Evolutionary conservation across 257 asterid genomes (phyloP).

Genomic region (Penstemon barbatus): DNA sequence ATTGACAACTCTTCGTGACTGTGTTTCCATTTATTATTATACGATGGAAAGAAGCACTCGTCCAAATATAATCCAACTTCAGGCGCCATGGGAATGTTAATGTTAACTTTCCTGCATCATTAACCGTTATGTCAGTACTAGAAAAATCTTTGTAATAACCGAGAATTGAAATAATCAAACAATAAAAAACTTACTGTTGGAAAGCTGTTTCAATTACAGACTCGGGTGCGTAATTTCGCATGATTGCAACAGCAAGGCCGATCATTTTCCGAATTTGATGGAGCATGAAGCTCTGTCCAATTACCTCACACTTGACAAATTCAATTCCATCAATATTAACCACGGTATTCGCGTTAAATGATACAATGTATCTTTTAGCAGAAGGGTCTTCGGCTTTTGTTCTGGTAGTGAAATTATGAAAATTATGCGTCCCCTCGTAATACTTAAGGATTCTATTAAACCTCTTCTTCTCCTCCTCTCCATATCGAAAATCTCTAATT

Average conservation of each 20-base stretch:
- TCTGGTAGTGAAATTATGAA: slow-evolving; percentile 88
- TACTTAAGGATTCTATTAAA: slow-evolving; percentile 71
- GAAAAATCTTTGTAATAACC: neutral
- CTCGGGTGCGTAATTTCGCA: slow-evolving; percentile 79
- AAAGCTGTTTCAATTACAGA: slow-evolving; percentile 68
- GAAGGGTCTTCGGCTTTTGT: slow-evolving; percentile 95
- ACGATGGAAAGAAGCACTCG: slow-evolving; percentile 89
- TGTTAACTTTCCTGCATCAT: slow-evolving; percentile 61
- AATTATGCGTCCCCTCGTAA: slow-evolving; percentile 88
- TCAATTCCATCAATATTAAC: slow-evolving; percentile 69
- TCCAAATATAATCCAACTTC: slow-evolving; percentile 95
- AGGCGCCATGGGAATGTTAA: slow-evolving; percentile 97
- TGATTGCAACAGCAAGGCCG: slow-evolving; percentile 90
- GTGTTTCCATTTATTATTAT: slow-evolving; percentile 71
- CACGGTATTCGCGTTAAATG: slow-evolving; percentile 61
- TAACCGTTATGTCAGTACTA: slow-evolving; percentile 12
- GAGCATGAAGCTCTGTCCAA: slow-evolving; percentile 99
- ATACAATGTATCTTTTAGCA: slow-evolving; percentile 71
- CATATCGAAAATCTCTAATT: slow-evolving; percentile 53
- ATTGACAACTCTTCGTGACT: slow-evolving; percentile 86
- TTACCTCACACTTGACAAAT: slow-evolving; percentile 86
- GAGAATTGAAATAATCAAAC: neutral
- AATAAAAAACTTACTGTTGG: slow-evolving; percentile 48
- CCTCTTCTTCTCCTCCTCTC: slow-evolving; percentile 71
- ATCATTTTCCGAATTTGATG: slow-evolving; percentile 98